phyloP scores from a whole-genome alignment of 2,329 filamentous ascomycete genomes.

The Pseudocercospora cruenta region DNA sequence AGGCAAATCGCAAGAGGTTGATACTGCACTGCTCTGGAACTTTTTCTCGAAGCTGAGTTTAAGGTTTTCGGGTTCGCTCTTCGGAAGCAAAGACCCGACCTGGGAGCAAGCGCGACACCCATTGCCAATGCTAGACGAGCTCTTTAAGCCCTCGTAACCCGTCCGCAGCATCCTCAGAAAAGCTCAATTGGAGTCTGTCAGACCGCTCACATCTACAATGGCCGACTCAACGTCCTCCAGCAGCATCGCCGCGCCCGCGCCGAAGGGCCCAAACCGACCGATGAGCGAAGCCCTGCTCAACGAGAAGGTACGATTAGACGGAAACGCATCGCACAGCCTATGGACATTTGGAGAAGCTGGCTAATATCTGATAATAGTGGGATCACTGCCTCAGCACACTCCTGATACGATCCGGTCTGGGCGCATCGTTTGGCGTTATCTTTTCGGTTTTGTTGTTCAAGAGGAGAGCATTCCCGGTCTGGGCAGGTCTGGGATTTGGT shows the following conservation, averaged over 20 bases:
- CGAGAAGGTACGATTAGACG: constrained; percentile 76
- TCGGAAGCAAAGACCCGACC: neutral
- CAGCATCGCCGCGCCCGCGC: constrained; percentile 61
- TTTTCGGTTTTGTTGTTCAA: constrained; percentile 99
- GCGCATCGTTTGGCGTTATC: constrained; percentile 95
- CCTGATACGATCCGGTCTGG: constrained; percentile 93
- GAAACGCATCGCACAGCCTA: neutral
- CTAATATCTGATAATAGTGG: constrained; percentile 65
- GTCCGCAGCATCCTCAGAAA: neutral
- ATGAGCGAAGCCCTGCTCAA: constrained; percentile 98
- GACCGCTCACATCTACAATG: constrained; percentile 48
- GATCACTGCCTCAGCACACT: constrained; percentile 97
- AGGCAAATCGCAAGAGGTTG: neutral
- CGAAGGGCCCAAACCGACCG: constrained; percentile 72
- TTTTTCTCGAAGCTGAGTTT: constrained; percentile 15
- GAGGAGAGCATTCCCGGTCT: constrained; percentile 96
- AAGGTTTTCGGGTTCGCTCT: constrained; percentile 10
- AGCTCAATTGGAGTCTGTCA: neutral
- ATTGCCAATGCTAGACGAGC: neutral
- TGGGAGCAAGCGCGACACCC: neutral
- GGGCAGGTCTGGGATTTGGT: constrained; percentile 90
- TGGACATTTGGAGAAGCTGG: neutral
- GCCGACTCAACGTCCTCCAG: constrained; percentile 56
- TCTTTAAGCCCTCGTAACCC: neutral
- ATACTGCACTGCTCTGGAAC: constrained; percentile 10